A percentile compares a stretch with the other conserved stretches of the same genome.
Conservation (phyloP, 2,329 filamentous ascomycete species). For the Aspergillus oerlinghausenensis region DNA sequence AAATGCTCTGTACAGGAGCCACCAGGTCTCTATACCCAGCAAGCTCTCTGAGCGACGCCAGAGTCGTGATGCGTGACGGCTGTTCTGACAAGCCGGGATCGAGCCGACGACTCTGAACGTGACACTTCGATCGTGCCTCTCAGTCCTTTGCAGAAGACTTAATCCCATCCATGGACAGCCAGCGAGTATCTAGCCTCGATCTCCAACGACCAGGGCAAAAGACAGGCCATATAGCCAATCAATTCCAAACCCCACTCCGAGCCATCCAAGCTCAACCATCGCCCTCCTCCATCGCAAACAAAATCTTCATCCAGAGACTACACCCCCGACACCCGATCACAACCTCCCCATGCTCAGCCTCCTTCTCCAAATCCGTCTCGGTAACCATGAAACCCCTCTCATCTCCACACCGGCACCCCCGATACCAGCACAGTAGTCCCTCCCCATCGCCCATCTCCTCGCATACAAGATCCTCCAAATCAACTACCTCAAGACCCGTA, state of each 20-base stretch:
- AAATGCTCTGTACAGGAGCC: neutral
- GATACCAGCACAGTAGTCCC: constrained; percentile 49
- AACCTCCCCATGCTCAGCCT: constrained; percentile 51
- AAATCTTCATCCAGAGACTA: constrained; percentile 59
- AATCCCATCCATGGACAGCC: neutral
- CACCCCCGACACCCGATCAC: constrained; percentile 58
- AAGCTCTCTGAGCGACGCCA: neutral
- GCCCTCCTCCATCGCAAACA: constrained; percentile 51
- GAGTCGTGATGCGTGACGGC: neutral
- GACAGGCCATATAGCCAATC: neutral
- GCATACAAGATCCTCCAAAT: constrained; percentile 52
- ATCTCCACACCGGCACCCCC: constrained; percentile 56
- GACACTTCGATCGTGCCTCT: too few relatives aligned
- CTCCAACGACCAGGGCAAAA: neutral
- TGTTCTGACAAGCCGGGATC: neutral
- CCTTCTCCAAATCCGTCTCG: constrained; percentile 50
- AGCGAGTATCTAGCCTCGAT: neutral
- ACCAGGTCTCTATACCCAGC: neutral
- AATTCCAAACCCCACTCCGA: neutral
- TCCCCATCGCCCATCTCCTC: constrained; percentile 36
- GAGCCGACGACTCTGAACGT: neutral
- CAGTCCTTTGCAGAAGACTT: too few relatives aligned
- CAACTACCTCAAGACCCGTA: constrained; percentile 53
- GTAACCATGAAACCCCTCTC: constrained; percentile 51
- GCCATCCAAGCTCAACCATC: constrained; percentile 9